These are phyloP conservation scores for Prunus campanulata DNA, from an alignment of 306 rosid species.

Conservation along the genomic window DNA sequence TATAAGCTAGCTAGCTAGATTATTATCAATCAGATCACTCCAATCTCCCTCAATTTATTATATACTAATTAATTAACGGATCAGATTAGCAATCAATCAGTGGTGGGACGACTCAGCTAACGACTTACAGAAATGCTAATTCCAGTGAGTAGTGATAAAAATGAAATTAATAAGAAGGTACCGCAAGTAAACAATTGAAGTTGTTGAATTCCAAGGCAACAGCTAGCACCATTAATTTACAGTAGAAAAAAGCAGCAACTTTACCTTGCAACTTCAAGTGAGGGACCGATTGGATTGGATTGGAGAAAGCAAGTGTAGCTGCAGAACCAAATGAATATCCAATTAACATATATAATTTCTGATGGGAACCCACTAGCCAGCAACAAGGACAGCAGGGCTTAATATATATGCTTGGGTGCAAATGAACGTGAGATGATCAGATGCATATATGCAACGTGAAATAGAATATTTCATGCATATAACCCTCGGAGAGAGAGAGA, in stretches of 20 bases:
- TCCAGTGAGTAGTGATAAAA: not conserved
- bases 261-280: slow-evolving; percentile 2
- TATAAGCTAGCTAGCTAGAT: not conserved
- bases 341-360: not conserved
- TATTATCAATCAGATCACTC: not conserved
- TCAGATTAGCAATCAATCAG: not conserved
- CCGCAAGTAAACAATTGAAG: slow-evolving; percentile 27
- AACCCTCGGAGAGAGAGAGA: slow-evolving; percentile 1
- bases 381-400: not conserved
- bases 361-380: not conserved
- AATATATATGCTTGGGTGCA: not conserved
- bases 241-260: slow-evolving; percentile 21
- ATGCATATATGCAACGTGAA: not conserved
- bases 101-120: not conserved
- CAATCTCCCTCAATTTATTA: not conserved
- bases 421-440: not conserved
- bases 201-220: slow-evolving; percentile 22
- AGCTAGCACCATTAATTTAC: slow-evolving; percentile 22
- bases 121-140: not conserved
- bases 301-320: slow-evolving; percentile 27
- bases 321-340: not conserved
- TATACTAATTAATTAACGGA: not conserved
- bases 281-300: not conserved
- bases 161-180: slow-evolving; percentile 13
- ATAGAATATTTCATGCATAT: not conserved